phyloP scores from a whole-genome alignment of 257 asterid genomes.

The Capsicum chinense region DNA sequence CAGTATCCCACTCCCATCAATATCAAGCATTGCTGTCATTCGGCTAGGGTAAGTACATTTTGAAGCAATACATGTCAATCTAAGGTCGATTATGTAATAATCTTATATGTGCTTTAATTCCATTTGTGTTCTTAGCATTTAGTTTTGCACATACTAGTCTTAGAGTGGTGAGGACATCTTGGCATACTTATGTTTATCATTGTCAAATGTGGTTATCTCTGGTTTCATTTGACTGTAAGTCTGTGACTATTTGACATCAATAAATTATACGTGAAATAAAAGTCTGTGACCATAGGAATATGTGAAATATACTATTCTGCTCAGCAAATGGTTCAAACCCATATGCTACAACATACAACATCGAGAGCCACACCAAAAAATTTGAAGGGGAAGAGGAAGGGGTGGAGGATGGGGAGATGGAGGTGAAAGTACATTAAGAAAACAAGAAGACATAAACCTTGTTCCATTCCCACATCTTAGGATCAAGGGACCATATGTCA shows the following conservation, averaged over 20 bases:
- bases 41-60: not conserved
- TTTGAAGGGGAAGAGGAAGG: constrained; percentile 21
- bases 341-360: not conserved
- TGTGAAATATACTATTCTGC: no score
- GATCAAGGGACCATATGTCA: constrained; percentile 97
- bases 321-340: not conserved
- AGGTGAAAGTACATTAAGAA: not conserved
- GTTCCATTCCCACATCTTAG: constrained; percentile 97
- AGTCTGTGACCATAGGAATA: no score
- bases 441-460: constrained; percentile 61
- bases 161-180: not conserved
- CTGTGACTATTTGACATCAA: no score
- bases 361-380: not conserved
- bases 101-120: not conserved
- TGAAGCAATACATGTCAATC: not conserved
- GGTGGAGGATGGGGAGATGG: no score
- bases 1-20: not conserved
- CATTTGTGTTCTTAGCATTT: not conserved
- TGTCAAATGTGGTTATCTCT: no score
- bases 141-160: not conserved
- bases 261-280: no score
- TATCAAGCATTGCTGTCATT: not conserved
- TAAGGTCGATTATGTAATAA: not conserved
- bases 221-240: no score
- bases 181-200: not conserved